Evolutionary conservation across 441 rosid genomes (phyloP), one percentile per base, ranked within the genome.

Genomic region (Codiaeum variegatum): DNA sequence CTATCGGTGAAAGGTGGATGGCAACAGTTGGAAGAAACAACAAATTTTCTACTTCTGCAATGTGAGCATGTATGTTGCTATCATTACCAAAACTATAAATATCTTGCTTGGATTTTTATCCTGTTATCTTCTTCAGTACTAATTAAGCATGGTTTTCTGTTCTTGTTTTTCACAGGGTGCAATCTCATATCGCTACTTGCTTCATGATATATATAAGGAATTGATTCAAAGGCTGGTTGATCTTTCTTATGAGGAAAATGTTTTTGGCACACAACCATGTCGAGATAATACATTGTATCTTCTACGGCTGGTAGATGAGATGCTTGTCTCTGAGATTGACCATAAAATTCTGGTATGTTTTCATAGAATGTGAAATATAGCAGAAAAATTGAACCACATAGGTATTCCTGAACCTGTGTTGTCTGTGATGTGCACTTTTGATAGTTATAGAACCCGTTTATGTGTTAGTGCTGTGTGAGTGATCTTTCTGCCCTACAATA

Each of bases 1-100:
- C 83, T 80, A 75, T 91, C 85, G 46, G 86, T 93, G 68, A 96
- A 93, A 88, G 99, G 99, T 73, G 99, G 99, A 77, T 96, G 99
- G 99, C 98, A 91, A 77, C 96, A 86, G 66, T 78, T 96, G 76
- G 99, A 96, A 79, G 99, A 93, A 83, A 91, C 98, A 26, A 85
- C 85, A 80, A 91, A 91, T 88, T 92, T 93, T 83, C 80, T 96
- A 51, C 88, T 88, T 51, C 67, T 87, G 85, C 89, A 88, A 70
- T 82, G 75, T 75, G 90, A 89, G 83, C 86, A 84, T 81, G 99
- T 96, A 91, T 69, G 89, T 80, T 67, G 59, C 66, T 76, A 40
- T 72, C 73, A 73, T 71, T 26, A 62, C 55, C 56, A 40, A 24
- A 54, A 40, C 32, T 51, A 49, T 73, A 49, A 49, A 62, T 54